phyloP scores from a whole-genome alignment of 805 yeast genomes.

The Cyberlindnera maritima region DNA sequence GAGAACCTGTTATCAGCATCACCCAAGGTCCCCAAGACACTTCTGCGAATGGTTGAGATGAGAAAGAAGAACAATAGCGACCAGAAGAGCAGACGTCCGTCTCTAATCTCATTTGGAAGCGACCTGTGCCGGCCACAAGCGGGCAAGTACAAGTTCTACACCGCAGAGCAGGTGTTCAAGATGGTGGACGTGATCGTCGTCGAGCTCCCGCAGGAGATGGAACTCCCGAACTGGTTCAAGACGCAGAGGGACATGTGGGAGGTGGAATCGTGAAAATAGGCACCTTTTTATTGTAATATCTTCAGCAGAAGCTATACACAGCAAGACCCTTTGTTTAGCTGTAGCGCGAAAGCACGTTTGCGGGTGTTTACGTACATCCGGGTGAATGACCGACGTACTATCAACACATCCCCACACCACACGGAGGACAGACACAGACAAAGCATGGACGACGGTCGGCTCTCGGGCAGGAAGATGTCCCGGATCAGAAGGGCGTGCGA shows the following conservation, averaged over 20 bases:
- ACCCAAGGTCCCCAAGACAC: constrained; percentile 66
- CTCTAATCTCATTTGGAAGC: neutral
- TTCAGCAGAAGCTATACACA: no score
- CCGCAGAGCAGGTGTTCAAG: constrained; percentile 17
- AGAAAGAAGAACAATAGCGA: constrained; percentile 32
- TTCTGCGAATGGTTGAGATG: constrained; percentile 51
- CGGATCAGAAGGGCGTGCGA: constrained; percentile 44
- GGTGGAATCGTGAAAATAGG: neutral
- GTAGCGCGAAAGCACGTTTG: neutral
- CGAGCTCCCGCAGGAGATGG: constrained; percentile 52
- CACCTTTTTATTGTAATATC: no score
- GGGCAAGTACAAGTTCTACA: constrained; percentile 19
- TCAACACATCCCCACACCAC: no score
- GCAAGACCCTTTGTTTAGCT: neutral
- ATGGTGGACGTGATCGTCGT: constrained; percentile 23
- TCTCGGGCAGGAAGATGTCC: constrained; percentile 12
- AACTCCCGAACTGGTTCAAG: constrained; percentile 76
- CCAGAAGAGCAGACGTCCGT: constrained; percentile 12
- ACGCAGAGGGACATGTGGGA: constrained; percentile 69
- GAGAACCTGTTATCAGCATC: constrained; percentile 47
- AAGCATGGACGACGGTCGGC: neutral
- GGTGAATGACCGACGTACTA: neutral
- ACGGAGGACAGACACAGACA: no score
- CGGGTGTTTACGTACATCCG: neutral
- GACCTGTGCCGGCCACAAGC: neutral